phyloP scores from a whole-genome alignment of 1,284 basidiomycete genomes.

The Mixia osmundae region DNA sequence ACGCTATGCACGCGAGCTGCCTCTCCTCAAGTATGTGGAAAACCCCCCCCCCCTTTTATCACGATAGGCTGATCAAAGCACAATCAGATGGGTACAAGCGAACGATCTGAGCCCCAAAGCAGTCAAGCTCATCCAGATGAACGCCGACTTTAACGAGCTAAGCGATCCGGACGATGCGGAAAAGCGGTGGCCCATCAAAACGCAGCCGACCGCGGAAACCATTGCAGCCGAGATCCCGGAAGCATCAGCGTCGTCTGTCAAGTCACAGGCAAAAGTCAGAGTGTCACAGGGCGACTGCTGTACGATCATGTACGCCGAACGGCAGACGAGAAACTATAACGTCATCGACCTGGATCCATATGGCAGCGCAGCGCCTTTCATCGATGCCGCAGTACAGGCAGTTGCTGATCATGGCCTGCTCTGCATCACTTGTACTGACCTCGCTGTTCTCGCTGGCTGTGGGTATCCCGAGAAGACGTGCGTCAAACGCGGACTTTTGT shows the following conservation, averaged over 20 bases:
- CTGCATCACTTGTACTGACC: slow-evolving; percentile 89
- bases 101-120: slow-evolving; percentile 77
- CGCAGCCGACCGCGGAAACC: not conserved
- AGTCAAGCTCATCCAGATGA: slow-evolving; percentile 62
- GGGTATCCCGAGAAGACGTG: slow-evolving; percentile 96
- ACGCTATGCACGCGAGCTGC: slow-evolving; percentile 93
- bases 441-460: slow-evolving; percentile 73
- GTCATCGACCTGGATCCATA: slow-evolving; percentile 95
- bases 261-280: slow-evolving; percentile 34
- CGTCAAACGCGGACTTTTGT: slow-evolving; percentile 10
- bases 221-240: not conserved
- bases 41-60: not conserved
- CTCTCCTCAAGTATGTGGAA: slow-evolving; percentile 44
- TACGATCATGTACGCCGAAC: slow-evolving; percentile 73
- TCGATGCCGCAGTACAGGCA: slow-evolving; percentile 86
- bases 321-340: slow-evolving; percentile 50
- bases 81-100: slow-evolving; percentile 59
- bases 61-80: not conserved
- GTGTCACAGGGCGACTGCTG: slow-evolving; percentile 86
- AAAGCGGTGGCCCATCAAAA: not conserved
- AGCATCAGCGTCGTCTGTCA: not conserved
- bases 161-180: slow-evolving; percentile 1
- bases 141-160: slow-evolving; percentile 70
- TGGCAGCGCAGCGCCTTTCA: slow-evolving; percentile 86
- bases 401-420: slow-evolving; percentile 71